Evolutionary conservation across 768 basidiomycete species (phyloP), one percentile per base, ranked within the genome.

Genomic region (Boletus sp.): DNA sequence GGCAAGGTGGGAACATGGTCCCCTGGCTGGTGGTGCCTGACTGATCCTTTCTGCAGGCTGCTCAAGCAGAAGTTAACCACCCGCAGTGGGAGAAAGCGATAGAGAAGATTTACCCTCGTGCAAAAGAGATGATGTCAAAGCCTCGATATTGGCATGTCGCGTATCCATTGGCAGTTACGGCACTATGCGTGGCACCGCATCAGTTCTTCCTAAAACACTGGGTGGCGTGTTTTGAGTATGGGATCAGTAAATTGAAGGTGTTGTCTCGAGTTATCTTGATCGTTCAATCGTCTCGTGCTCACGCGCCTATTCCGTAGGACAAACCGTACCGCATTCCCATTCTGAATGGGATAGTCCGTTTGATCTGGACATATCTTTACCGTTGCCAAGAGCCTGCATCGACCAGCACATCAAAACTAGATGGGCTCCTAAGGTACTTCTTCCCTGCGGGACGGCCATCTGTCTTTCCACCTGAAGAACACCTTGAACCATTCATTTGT

Each of bases 301-400:
- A 45, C 10, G 33, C 29, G 1, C 21, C 11, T 8, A 3, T 47
- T 40, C 17, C 17, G n/a, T 53, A 96, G 93, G 94, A 97, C 62
- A 89, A 87, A 58, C 76, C 83, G 1, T 77, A 80, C 51, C 83
- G 93, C 13, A 74, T 81, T 0, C 78, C 83, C 2, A 80, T 91
- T 21, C 76, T 95, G 74, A 95, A 94, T 60, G 90, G 90, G 13
- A 81, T 90, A 52, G 67, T 93, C 57, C 84, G 95, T 9, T 71
- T 97, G 39, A 73, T 94, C 33, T 98, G 94, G 95, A 91, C 93
- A 2, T 98, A 97, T 69, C 77, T 97, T n/a, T 95, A 92, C 66
- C 87, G 95, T 15, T 95, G 93, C 65, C 85, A 88, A 58, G 95
- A 98, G 69, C 80, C 88, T 6, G 74, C 83, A 2, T 89, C 93